Conservation (phyloP, 2,329 filamentous ascomycete genomes). For the Beauveria australis region DNA sequence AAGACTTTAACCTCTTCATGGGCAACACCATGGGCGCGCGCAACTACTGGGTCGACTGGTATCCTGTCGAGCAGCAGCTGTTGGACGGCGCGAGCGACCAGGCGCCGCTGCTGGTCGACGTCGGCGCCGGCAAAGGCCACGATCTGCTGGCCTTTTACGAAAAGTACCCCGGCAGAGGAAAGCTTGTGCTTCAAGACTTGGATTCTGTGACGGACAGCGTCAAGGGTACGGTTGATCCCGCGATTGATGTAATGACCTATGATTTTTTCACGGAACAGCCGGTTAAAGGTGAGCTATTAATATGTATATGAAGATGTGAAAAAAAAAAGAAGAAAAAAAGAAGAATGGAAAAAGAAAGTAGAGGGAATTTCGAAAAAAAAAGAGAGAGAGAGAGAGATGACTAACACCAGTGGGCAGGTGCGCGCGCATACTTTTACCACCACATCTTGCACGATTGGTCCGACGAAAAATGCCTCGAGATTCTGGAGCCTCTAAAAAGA, state of each 20-base stretch:
- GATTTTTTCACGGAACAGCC: constrained; percentile 28
- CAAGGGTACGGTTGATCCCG: constrained; percentile 12
- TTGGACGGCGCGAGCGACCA: constrained; percentile 15
- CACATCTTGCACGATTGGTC: constrained; percentile 21
- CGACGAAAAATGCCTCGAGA: constrained; percentile 15
- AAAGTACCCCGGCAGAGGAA: constrained; percentile 17
- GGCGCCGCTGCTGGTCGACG: constrained; percentile 21
- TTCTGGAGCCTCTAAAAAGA: constrained; percentile 12
- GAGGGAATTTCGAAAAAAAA: too few relatives aligned
- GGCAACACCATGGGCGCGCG: neutral
- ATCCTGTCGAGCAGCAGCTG: constrained; percentile 20
- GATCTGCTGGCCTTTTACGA: constrained; percentile 19
- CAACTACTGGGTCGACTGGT: constrained; percentile 10
- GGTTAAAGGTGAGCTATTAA: constrained; percentile 11
- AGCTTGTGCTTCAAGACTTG: constrained; percentile 22
- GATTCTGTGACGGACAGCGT: constrained; percentile 17
- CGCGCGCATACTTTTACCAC: constrained; percentile 20
- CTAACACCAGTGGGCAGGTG: constrained; percentile 15
- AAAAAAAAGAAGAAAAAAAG: too few relatives aligned
- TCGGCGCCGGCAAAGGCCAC: constrained; percentile 23
- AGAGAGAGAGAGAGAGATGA: too few relatives aligned
- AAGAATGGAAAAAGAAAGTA: too few relatives aligned
- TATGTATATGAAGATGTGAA: too few relatives aligned
- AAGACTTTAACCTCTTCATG: neutral
- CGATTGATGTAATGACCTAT: constrained; percentile 21